Evolutionary conservation across 2,329 filamentous ascomycete species (phyloP), one percentile per base, ranked within the genome.

Genomic region (Neobulgaria alba): DNA sequence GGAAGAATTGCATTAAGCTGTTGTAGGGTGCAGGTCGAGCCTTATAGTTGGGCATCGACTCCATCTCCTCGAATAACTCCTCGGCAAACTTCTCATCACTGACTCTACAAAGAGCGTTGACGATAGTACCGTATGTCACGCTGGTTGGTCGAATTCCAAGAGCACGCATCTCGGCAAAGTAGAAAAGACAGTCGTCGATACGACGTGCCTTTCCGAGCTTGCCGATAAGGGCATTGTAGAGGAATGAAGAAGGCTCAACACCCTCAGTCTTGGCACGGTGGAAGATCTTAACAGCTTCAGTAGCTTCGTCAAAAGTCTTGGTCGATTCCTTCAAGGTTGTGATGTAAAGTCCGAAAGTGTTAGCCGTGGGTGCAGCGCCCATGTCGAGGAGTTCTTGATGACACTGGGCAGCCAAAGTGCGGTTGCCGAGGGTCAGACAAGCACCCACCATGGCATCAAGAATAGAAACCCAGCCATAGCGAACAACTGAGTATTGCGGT

Each of bases 1-100:
- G 72, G 76, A 96, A 98, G 68, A 95, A 96, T 62, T 98, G 92
- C 79, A 98, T 98, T 80, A 98, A 85, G 65, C 87, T 94, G 71
- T 98, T 95, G 73, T 98, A 98, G 1, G 92, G 92, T 17, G 92
- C 92, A 18, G 92, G 89, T 8, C 92, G 83, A 30, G 92, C 87
- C 71, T 95, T 96, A 76, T 98, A 98, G 69, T 98, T 98, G 42
- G 88, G 83, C 82, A 94, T 95, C 34, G 82, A 79, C 69, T 98
- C 92, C 92, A 98, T 98, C 68, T 98, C 92, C 59, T 96, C 88
- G 59, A 98, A 98, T 55, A 96, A 78, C 64, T 96, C 88, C 59
- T 95, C 92, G 19, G 92, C 92, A 61, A 95, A 95, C 59, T 90
- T 93, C 67, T 96, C 90, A 55, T 98, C 92, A 52, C 88, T 95